Percentiles rank a stretch among this genome's conserved stretches.
These are phyloP conservation scores for Trichoderma sp. DNA, from an alignment of 2,329 filamentous ascomycete species.

Conservation along the genomic window DNA sequence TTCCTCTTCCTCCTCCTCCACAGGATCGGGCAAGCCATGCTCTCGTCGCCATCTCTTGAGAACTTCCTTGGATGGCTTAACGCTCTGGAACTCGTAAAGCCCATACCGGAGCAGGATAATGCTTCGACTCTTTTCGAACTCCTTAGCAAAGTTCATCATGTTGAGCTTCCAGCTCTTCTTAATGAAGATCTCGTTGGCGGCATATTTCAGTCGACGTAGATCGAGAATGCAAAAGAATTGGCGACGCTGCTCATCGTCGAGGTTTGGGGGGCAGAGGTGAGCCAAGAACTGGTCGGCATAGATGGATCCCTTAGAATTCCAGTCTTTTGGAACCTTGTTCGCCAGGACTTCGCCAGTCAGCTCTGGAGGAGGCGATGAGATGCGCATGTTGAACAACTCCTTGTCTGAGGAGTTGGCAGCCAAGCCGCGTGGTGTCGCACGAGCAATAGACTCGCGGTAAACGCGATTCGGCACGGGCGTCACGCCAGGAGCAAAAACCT, in stretches of 20 bases:
- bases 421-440: constrained; percentile 49
- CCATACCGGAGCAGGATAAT: constrained; percentile 60
- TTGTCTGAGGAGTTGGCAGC: constrained; percentile 46
- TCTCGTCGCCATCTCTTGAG: constrained; percentile 57
- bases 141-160: constrained; percentile 60
- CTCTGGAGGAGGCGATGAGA: constrained; percentile 54
- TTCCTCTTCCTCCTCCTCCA: constrained; percentile 35
- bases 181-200: constrained; percentile 57
- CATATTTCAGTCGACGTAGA: constrained; percentile 58
- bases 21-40: constrained; percentile 51
- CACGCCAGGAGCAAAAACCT: constrained; percentile 45
- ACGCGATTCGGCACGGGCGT: constrained; percentile 44
- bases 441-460: constrained; percentile 44
- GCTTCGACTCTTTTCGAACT: constrained; percentile 61
- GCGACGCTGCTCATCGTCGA: constrained; percentile 57
- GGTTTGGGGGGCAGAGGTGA: constrained; percentile 54
- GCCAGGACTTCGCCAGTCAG: constrained; percentile 54
- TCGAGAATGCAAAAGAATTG: constrained; percentile 64
- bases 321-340: constrained; percentile 51
- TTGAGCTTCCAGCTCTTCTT: constrained; percentile 63
- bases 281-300: constrained; percentile 59
- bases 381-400: constrained; percentile 57
- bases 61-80: constrained; percentile 56
- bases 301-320: constrained; percentile 51
- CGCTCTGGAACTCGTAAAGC: constrained; percentile 60